Base-by-base conservation (phyloP, 2,329 filamentous ascomycete species). In the Domatiomyces catenatus region DNA sequence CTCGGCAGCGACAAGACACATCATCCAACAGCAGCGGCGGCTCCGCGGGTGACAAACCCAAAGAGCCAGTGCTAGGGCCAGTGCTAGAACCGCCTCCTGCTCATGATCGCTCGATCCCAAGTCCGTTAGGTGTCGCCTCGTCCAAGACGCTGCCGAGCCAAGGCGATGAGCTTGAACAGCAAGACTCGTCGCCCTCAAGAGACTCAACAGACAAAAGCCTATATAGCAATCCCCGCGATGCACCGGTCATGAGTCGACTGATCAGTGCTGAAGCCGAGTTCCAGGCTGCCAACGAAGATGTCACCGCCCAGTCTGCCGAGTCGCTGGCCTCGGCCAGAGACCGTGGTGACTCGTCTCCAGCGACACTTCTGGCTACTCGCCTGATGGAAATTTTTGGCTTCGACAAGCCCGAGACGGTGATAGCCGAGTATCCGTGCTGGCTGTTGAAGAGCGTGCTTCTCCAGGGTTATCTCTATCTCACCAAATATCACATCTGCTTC, bases 381-480 rank as follows among this genome's bases (percentile, higher is more conserved):
- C 67, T 94, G 39, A 87, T 81, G 72, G 81, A 92, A 54, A 93
- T 94, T 55, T 94, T 94, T 62, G 77, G 83, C 47, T 92, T 95
- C 58, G 80, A 87, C 24, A 73, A 78, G 39, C 76, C 84, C 0
- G 92, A 98, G 64, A 83, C 88, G 54, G 86, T 96, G 19, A 80
- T 94, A 54, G 81, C 65, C 79, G 90, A 96, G 70, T 95, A 93
- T 64, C 85, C 88, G 7, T 96, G 90, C 68, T 95, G 87, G 81
- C 71, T 96, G 42, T 70, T 96, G 32, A 88, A 95, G 64, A 94
- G 84, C 62, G 87, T 94, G 44, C 72, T 96, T 26, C 75, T 96
- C 7, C 88, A 95, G 63, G 92, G 92, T 5, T 95, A 92, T 64
- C 83, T 98, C 76, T 96, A 96, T 68, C 86, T 98, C 62, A 96